Percentiles rank a stretch among this genome's conserved stretches.
phyloP scores from a whole-genome alignment of 2,329 filamentous ascomycete species.

The Penicillium thymicola region DNA sequence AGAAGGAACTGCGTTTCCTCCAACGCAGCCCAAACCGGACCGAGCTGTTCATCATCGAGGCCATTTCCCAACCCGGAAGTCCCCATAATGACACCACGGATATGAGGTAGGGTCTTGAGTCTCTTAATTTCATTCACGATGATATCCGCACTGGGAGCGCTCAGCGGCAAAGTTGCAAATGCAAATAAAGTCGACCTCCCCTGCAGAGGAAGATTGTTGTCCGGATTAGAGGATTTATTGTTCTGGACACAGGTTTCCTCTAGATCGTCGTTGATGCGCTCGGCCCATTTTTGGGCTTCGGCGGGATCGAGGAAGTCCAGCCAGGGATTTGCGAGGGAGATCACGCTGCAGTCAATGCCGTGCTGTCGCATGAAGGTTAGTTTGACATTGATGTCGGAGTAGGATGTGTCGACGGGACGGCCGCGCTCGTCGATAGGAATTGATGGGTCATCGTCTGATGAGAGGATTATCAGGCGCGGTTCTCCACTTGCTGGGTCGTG shows the following conservation, averaged over 20 bases:
- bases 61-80: slow-evolving; percentile 77
- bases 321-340: slow-evolving; percentile 92
- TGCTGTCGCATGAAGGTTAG: slow-evolving; percentile 85
- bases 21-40: slow-evolving; percentile 69
- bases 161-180: slow-evolving; percentile 78
- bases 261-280: slow-evolving; percentile 73
- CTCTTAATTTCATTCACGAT: slow-evolving; percentile 61
- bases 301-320: slow-evolving; percentile 71
- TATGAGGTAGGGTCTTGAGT: slow-evolving; percentile 60
- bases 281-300: slow-evolving; percentile 62
- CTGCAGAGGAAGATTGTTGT: slow-evolving; percentile 16
- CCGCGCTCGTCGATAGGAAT: slow-evolving; percentile 54
- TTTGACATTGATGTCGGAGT: slow-evolving; percentile 75
- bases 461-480: slow-evolving; percentile 46
- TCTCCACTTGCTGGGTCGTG: slow-evolving; percentile 36
- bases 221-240: slow-evolving; percentile 26
- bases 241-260: slow-evolving; percentile 63
- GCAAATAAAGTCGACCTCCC: slow-evolving; percentile 71
- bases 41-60: slow-evolving; percentile 70
- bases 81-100: slow-evolving; percentile 83
- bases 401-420: slow-evolving; percentile 77
- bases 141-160: slow-evolving; percentile 60
- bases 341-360: slow-evolving; percentile 74
- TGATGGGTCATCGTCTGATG: slow-evolving; percentile 44
- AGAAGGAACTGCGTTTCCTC: slow-evolving; percentile 63